A percentile compares a stretch with the other conserved stretches of the same genome.
Conservation (phyloP, 352 stramenopile species). For the Pilasporangium apinafurcum region DNA sequence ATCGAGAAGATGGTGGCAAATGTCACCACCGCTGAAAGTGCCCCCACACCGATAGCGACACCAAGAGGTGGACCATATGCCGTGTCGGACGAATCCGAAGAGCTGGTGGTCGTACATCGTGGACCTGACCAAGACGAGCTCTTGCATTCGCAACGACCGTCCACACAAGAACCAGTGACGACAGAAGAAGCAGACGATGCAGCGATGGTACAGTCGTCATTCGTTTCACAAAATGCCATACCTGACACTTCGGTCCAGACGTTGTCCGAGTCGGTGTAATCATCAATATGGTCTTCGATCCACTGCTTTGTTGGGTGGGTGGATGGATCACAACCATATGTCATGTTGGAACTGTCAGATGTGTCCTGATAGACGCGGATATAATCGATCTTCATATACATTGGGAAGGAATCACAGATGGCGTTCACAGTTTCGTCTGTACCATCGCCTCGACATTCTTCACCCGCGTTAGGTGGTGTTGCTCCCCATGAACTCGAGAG, state of each 20-base stretch:
- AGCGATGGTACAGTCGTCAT: conserved; percentile 37
- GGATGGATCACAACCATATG: conserved; percentile 23
- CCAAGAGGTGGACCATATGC: conserved; percentile 1
- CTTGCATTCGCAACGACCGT: conserved; percentile 38
- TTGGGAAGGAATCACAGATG: conserved; percentile 11
- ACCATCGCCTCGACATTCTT: conserved; percentile 6
- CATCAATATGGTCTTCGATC: conserved; percentile 28
- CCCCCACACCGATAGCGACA: background rate
- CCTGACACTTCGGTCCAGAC: conserved; percentile 26
- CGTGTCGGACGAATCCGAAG: conserved; percentile 3
- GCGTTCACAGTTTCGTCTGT: background rate
- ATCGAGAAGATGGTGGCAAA: conserved; percentile 3
- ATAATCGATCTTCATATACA: conserved; percentile 14
- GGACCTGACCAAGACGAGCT: conserved; percentile 46
- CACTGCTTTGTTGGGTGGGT: conserved; percentile 32
- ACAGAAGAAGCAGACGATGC: conserved; percentile 5
- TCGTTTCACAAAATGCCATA: conserved; percentile 27
- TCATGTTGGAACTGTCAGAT: conserved; percentile 17
- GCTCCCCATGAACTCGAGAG: conserved; percentile 58
- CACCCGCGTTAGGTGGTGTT: conserved; percentile 9
- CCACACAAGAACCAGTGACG: conserved; percentile 36
- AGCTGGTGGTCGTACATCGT: conserved; percentile 35
- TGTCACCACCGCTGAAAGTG: background rate
- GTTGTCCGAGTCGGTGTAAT: conserved; percentile 41
- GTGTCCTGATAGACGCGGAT: conserved; percentile 12